Evolutionary conservation across 1,139 yeast species (phyloP), one percentile per base, ranked within the genome.

Genomic region (Sugiyamaella xylanicola): DNA sequence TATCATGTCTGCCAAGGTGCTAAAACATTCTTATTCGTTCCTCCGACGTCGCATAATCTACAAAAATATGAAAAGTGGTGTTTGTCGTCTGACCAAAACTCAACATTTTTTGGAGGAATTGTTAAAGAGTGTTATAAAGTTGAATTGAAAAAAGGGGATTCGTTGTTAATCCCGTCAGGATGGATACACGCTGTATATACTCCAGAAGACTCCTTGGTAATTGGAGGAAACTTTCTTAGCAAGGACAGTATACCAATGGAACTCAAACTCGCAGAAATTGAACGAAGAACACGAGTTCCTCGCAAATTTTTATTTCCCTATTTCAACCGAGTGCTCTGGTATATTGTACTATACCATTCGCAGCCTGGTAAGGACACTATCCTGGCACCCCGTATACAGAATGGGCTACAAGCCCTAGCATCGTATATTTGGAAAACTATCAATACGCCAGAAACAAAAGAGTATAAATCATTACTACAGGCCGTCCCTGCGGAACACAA

Each of bases 151-250:
- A 77, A 81, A 1, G 96, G 96, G 0, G 97, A 91, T 67, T 78
- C 90, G 22, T 78, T 91, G 70, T 76, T 90, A 15, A 86, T 91
- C 15, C 97, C 97, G 1, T 84, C 95, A 52, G 97, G 97, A 0
- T 91, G 96, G 95, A 90, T 91, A 52, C 97, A 91, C 70, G 86
- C 95, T 0, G 97, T 91, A 0, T 83, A 84, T 65, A 90, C 97
- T 0, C 95, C 96, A 0, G 74, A 75, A 17, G 96, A 91, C 66
- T 83, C 95, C 0, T 73, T 90, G 1, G 91, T 91, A 1, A 82
- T 91, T 55, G 97, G 97, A 1, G 97, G 97, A 0, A 91, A 91
- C 68, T 91, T 84, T 67, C 72, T 91, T 32, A 88, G 95, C 0
- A 68, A 83, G 45, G 73, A 82, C 57, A 85, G 86, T 64, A 72